phyloP scores from a whole-genome alignment of 2,329 filamentous ascomycete genomes.

The Reticulascus tulasneorum region DNA sequence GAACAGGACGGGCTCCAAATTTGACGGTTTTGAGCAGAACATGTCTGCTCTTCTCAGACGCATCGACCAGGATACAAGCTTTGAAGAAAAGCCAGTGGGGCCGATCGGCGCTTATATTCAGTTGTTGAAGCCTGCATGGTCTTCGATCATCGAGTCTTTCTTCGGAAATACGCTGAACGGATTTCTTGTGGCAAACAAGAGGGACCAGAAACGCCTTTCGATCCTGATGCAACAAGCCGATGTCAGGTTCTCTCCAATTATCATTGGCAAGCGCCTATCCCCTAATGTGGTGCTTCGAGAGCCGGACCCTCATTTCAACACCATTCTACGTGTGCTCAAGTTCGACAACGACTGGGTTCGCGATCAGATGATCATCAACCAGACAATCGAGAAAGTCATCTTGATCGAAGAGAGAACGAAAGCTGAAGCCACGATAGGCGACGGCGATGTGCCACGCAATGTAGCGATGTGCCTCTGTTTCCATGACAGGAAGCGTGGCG shows the following conservation, averaged over 20 bases:
- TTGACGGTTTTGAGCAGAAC: conserved; percentile 59
- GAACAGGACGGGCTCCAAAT: conserved; percentile 49
- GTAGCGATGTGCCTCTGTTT: conserved; percentile 69
- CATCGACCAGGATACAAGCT: conserved; percentile 68
- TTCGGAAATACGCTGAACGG: conserved; percentile 67
- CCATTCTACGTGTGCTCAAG: conserved; percentile 74
- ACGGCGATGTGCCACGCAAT: conserved; percentile 57
- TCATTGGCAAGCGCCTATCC: conserved; percentile 55
- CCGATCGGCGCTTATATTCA: conserved; percentile 77
- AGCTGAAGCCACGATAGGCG: conserved; percentile 67
- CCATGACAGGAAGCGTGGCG: conserved; percentile 48
- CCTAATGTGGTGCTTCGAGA: conserved; percentile 65
- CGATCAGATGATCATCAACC: conserved; percentile 78
- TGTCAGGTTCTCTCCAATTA: conserved; percentile 49
- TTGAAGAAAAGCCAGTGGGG: conserved; percentile 70
- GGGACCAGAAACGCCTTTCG: conserved; percentile 68
- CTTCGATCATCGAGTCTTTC: conserved; percentile 71
- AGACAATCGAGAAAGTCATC: conserved; percentile 78
- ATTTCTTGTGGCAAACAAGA: conserved; percentile 77
- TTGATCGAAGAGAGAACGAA: conserved; percentile 66
- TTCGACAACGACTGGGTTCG: conserved; percentile 77
- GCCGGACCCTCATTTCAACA: conserved; percentile 69
- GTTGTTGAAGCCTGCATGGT: conserved; percentile 78
- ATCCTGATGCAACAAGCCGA: conserved; percentile 57
- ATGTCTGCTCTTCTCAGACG: conserved; percentile 61